Evolutionary conservation across 78 protist species (phyloP).

Genomic region (Dictyostelium intermedium): DNA sequence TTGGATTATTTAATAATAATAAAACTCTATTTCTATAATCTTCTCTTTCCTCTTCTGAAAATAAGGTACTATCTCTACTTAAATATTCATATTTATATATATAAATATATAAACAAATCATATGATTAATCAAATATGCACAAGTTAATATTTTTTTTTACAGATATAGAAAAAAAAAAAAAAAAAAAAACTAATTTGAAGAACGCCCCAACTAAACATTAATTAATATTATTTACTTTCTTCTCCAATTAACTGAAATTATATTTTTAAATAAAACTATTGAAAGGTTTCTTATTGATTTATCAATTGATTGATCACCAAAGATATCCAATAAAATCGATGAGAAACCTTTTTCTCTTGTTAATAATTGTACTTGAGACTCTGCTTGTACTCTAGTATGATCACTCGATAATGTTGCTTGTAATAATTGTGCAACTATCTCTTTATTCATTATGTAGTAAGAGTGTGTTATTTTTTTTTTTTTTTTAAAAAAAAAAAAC

Average conservation of each 20-base stretch:
- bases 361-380: background rate
- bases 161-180: no score
- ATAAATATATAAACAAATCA: background rate
- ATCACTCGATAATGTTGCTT: background rate
- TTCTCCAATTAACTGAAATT: conserved; percentile 27
- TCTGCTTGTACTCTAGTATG: background rate
- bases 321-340: background rate
- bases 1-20: background rate
- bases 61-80: background rate
- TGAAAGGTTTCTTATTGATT: background rate
- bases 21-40: background rate
- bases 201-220: no score
- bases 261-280: background rate
- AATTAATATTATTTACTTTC: conserved; percentile 37
- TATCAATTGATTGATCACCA: background rate
- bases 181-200: no score
- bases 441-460: background rate
- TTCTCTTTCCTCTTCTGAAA: conserved; percentile 21
- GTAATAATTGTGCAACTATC: background rate
- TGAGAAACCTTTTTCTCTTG: background rate
- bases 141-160: background rate
- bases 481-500: no score
- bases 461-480: background rate
- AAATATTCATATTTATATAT: no score
- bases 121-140: background rate